Evolutionary conservation across 495 filamentous ascomycete species (phyloP).

Genomic region (Chaetomium fimeti): DNA sequence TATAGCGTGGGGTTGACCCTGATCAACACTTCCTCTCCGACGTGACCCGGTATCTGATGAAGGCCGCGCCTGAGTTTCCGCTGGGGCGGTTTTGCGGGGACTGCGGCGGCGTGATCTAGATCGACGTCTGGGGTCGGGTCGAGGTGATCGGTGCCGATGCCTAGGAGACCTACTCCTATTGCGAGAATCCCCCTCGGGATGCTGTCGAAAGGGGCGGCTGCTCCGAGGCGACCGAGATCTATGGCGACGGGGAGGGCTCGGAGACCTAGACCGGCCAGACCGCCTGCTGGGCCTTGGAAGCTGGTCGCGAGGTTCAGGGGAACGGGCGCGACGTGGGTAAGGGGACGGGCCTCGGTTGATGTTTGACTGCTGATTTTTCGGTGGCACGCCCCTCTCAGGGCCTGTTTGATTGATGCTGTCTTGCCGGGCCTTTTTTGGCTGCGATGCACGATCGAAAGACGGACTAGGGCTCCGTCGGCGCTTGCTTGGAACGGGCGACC

Average conservation of each 20-base stretch:
- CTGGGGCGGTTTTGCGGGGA: constrained; percentile 28
- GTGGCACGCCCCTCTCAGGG: constrained; percentile 28
- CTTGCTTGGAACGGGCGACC: constrained; percentile 40
- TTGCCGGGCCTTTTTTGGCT: constrained; percentile 41
- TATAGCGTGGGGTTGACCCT: constrained; percentile 32
- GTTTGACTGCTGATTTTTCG: constrained; percentile 28
- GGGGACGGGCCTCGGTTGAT: constrained; percentile 30
- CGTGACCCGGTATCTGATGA: constrained; percentile 40
- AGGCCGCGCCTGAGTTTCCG: constrained; percentile 36
- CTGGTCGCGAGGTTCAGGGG: constrained; percentile 33
- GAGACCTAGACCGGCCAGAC: constrained; percentile 36
- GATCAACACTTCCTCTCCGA: constrained; percentile 37
- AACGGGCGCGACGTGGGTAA: constrained; percentile 33
- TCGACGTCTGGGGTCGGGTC: constrained; percentile 34
- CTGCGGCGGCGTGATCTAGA: constrained; percentile 41
- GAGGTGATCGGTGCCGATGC: constrained; percentile 38
- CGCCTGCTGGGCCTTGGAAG: constrained; percentile 27
- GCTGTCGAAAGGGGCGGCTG: constrained; percentile 1
- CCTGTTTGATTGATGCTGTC: constrained; percentile 33
- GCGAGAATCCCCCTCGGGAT: constrained; percentile 12
- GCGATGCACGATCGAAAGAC: constrained; percentile 29
- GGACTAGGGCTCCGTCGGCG: constrained; percentile 42
- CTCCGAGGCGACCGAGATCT: constrained; percentile 30
- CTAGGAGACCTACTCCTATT: constrained; percentile 29
- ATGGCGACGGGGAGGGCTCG: constrained; percentile 28